phyloP scores from a whole-genome alignment of 352 stramenopile genomes.

The Globisporangium perplexum region DNA sequence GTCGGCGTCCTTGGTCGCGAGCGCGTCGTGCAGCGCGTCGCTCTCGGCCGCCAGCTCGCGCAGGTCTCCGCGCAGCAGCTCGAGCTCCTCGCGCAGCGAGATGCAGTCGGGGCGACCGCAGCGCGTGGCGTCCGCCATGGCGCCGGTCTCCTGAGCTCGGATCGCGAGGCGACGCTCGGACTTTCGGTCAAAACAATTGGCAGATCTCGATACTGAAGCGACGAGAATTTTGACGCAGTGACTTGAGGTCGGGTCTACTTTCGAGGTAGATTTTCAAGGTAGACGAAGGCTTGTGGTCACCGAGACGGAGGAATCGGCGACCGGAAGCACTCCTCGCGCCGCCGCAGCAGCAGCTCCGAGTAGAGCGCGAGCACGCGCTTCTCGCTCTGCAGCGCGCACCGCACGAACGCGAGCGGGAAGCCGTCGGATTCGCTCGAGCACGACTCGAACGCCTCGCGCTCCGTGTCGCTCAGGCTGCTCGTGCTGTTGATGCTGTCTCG shows the following conservation, averaged over 20 bases:
- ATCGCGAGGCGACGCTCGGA: too few species aligned
- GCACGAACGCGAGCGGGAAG: constrained; percentile 36
- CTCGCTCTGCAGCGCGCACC: constrained; percentile 29
- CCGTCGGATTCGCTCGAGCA: constrained; percentile 22
- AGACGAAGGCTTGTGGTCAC: too few species aligned
- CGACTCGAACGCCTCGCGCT: constrained; percentile 25
- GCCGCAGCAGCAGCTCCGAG: constrained; percentile 39
- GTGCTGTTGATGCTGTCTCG: constrained; percentile 12
- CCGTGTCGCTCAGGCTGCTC: constrained; percentile 1
- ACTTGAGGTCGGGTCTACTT: neutral
- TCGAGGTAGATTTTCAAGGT: too few species aligned
- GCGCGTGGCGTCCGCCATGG: constrained; percentile 6
- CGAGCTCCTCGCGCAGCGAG: constrained; percentile 57
- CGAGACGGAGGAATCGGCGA: constrained; percentile 15
- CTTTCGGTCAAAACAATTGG: neutral
- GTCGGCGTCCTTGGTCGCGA: constrained; percentile 23
- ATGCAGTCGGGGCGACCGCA: constrained; percentile 59
- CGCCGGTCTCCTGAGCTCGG: too few species aligned
- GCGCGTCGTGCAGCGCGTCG: constrained; percentile 58
- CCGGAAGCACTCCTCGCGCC: constrained; percentile 43
- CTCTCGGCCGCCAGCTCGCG: constrained; percentile 59
- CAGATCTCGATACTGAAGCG: neutral
- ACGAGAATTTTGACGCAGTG: neutral
- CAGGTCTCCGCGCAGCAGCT: constrained; percentile 48
- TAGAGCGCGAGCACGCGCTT: constrained; percentile 29